Evolutionary conservation across 495 filamentous ascomycete species (phyloP), one percentile per base, ranked within the genome.

Genomic region (Neohortaea acidophila): DNA sequence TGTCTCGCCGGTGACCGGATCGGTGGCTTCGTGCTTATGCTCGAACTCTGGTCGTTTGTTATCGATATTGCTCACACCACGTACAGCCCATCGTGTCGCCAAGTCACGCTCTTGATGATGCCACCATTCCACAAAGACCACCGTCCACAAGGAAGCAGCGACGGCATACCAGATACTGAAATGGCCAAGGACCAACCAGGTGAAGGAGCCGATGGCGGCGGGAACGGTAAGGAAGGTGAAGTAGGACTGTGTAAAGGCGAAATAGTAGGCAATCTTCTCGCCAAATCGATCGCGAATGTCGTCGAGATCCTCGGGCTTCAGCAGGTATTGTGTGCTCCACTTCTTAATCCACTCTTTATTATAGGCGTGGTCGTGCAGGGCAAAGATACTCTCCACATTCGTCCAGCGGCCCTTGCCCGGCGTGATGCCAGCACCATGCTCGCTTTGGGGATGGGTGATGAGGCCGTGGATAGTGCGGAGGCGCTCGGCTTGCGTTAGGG

Each of bases 101-200:
- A 96, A 64, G 56, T 97, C 91, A 10, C 78, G 66, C 57, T 97
- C 86, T 60, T 93, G 82, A 42, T 81, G 78, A 62, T 89, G 93
- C 89, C 89, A 97, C 55, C 83, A 93, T 58, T 97, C 89, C 26
- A 92, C 78, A 51, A 97, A 96, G 15, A 86, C 61, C 1, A 92
- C 74, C 37, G 79, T 79, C 86, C 87, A 94, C 3, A 96, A 63
- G 21, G 73, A 74, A 54, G 81, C 92, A 27, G 81, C 70, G 9
- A 87, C 51, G 2, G 81, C 80, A 48, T 94, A 97, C 26, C 86
- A 59, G 43, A 74, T 69, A 3, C 87, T 94, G 58, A 79, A 97
- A 28, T 76, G 68, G 2, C 86, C 84, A 2, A 97, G 66, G 11
- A 94, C 48, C 21, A 89, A 53, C 81, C 83, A 94, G 21, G 80